Percentiles rank a stretch among this genome's conserved stretches.
Evolutionary conservation across 2,329 filamentous ascomycete species (phyloP).

Genomic region (Cercospora nicotianae): DNA sequence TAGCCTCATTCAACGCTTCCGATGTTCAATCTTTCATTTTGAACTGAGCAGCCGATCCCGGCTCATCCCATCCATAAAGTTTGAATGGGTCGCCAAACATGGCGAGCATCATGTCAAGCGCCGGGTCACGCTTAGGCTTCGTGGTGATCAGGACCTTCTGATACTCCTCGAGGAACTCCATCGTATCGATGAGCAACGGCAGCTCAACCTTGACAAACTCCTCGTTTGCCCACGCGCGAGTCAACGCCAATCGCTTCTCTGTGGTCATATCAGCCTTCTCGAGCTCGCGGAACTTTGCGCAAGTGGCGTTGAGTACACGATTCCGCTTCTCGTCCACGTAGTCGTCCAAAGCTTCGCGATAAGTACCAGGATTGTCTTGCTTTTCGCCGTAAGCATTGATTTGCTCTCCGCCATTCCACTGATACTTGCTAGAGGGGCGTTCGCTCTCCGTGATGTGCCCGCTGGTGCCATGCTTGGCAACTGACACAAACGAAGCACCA

Average conservation of each 20-base stretch:
- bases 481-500: background rate
- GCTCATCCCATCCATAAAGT: background rate
- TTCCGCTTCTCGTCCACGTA: background rate
- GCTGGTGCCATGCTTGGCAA: constrained; percentile 1
- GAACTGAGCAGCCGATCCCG: background rate
- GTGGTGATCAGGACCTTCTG: background rate
- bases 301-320: background rate
- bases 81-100: background rate
- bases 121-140: background rate
- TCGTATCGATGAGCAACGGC: background rate
- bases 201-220: background rate
- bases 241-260: background rate
- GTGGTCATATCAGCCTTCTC: background rate
- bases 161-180: background rate
- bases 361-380: background rate
- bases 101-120: background rate
- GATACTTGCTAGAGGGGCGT: background rate
- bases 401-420: background rate
- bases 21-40: background rate
- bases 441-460: background rate
- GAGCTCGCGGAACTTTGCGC: background rate
- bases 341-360: background rate
- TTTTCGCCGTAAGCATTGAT: background rate
- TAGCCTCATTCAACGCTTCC: background rate
- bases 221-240: background rate